phyloP scores from a whole-genome alignment of 495 filamentous ascomycete genomes.

The Lasiosphaeria hispida region DNA sequence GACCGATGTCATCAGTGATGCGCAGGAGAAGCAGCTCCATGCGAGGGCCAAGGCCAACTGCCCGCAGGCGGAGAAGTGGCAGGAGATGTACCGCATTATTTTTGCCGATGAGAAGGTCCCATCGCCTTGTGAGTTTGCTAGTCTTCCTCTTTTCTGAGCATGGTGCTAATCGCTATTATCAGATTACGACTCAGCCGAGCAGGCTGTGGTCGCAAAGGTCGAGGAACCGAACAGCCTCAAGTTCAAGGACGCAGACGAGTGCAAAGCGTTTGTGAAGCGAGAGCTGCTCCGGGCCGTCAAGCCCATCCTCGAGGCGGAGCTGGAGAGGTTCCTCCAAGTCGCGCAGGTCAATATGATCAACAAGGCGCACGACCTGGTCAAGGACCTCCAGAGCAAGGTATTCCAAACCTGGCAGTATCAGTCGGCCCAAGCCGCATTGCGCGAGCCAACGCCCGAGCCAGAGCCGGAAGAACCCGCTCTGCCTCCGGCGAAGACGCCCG shows the following conservation, averaged over 20 bases:
- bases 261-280: constrained; percentile 16
- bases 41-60: constrained; percentile 20
- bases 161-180: not conserved
- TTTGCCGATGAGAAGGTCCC: constrained; percentile 20
- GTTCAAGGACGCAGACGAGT: constrained; percentile 20
- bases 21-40: constrained; percentile 28
- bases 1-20: constrained; percentile 27
- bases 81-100: constrained; percentile 30
- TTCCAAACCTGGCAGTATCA: constrained; percentile 22
- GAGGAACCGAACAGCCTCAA: constrained; percentile 6
- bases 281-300: constrained; percentile 22
- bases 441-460: not conserved
- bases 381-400: constrained; percentile 17
- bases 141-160: not conserved
- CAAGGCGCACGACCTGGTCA: constrained; percentile 21
- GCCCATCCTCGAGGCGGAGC: constrained; percentile 22
- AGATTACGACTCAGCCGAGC: constrained; percentile 20
- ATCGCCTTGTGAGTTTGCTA: constrained; percentile 26
- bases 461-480: not conserved
- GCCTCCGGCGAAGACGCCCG: no score
- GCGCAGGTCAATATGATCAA: constrained; percentile 18
- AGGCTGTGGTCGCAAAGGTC: not conserved
- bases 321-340: constrained; percentile 21
- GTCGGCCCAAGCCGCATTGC: constrained; percentile 11
- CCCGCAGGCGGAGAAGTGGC: constrained; percentile 30